Base-by-base conservation (phyloP, 1,139 yeast species). In the Yamadazyma triangularis region DNA sequence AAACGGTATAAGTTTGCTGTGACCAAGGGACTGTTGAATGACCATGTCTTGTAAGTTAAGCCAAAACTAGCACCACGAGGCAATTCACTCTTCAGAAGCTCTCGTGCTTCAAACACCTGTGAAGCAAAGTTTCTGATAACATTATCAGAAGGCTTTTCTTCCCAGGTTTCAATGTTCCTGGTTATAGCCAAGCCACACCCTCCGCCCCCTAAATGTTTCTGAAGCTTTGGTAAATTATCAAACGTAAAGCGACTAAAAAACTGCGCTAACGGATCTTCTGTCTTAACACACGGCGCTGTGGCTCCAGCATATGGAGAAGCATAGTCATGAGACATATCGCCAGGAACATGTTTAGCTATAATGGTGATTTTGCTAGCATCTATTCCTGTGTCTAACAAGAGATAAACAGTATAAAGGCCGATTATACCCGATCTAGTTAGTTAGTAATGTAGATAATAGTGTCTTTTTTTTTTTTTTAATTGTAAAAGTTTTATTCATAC, bases 41-140 rank as follows among this genome's bases (percentile, higher is more conserved):
- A 76, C 77, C 80, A 79, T 1, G 85, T 66, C 13, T 62, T 58
- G 51, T 71, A 79, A 13, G 47, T 51, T 35, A 78, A 63, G 10
- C 86, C 87, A 48, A 54, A 77, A 4, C 43, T 60, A 2, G 64
- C 70, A 2, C 77, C 80, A 2, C 44, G 42, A 19, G 36, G 32
- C 21, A 39, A 27, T 15, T 31, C 28, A 15, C 11, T 14, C 9
- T 3, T 4, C 4, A 11, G 12, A 4, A 41, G n/a, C 3, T 30
- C 32, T 25, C 30, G 27, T 24, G 29, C 30, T 7, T 47, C 49
- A 4, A 31, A 35, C n/a, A 41, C 32, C 25, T 41, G 39, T 1
- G 35, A 19, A 4, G 29, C 12, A 13, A 41, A 25, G 2, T 35
- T 30, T 6, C 35, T 37, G 14, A 42, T 28, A 13, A 35, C 37